These are phyloP conservation scores for Parathielavia appendiculata DNA, from an alignment of 495 filamentous ascomycete genomes.

Conservation along the genomic window DNA sequence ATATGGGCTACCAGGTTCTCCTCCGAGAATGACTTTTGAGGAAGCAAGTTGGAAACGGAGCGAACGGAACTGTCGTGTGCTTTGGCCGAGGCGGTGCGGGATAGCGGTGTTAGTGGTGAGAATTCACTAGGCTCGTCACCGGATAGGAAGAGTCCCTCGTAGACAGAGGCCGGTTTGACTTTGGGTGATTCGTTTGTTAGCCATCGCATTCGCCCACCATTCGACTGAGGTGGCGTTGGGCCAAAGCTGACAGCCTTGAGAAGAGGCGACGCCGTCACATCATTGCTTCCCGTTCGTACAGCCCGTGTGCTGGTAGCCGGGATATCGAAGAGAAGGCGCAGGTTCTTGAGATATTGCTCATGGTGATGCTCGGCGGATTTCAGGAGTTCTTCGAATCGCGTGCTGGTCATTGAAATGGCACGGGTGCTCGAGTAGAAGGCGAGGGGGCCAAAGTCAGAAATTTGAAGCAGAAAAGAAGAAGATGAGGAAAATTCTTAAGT, in stretches of 20 bases:
- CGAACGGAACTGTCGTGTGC: not conserved
- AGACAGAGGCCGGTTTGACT: conserved; percentile 18
- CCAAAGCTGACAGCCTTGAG: conserved; percentile 16
- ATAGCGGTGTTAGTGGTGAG: conserved; percentile 18
- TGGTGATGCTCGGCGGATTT: conserved; percentile 33
- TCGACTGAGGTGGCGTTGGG: not conserved
- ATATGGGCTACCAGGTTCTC: conserved; percentile 39
- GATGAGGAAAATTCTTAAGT: too few relatives aligned
- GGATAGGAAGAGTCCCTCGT: conserved; percentile 16
- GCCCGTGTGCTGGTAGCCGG: conserved; percentile 13
- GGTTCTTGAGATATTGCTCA: conserved; percentile 34
- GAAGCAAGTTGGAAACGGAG: conserved; percentile 27
- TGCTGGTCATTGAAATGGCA: conserved; percentile 1
- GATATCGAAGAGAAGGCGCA: conserved; percentile 28
- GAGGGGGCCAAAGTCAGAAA: too few relatives aligned
- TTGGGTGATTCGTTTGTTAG: conserved; percentile 13
- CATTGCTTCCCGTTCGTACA: conserved; percentile 6
- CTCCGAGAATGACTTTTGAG: conserved; percentile 26
- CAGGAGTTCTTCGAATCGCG: conserved; percentile 32
- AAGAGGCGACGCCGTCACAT: conserved; percentile 12
- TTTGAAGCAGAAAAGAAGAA: too few relatives aligned
- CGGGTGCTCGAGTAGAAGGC: not conserved
- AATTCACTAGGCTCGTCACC: conserved; percentile 29
- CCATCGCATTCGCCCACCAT: conserved; percentile 1
- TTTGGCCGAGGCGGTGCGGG: not conserved